Evolutionary conservation across 2,329 filamentous ascomycete genomes (phyloP), one percentile per base, ranked within the genome.

Genomic region (Phialemonium atrogriseum): DNA sequence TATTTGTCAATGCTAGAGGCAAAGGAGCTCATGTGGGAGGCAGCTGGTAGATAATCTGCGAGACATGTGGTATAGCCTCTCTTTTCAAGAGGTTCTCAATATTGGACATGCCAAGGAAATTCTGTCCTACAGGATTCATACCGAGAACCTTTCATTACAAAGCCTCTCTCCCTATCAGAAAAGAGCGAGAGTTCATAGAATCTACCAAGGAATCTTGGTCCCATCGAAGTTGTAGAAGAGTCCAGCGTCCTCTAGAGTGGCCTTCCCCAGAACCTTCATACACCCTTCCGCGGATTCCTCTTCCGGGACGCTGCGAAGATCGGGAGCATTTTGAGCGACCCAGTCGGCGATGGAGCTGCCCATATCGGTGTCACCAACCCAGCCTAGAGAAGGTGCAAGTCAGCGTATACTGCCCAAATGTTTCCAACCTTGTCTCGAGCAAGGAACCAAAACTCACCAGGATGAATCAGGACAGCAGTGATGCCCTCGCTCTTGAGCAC

Each of bases 401-500:
- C 18, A 10, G 13, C 5, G 5, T 10, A 7, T 13, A 14, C 10
- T 9, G 12, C 14, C 12, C 10, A 13, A 10, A 26, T 9, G 24
- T 10, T 9, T 10, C n/a, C n/a, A 9, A 26, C 9, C 24, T 8
- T 9, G 9, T 10, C 9, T 26, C 7, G n/a, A 15, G 10, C 24
- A 15, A 15, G 7, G 10, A 7, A 14, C 5, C 10, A 14, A 6
- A 6, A 21, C 39, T 12, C 38, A 45, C 43, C 44, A 22, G 44
- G 44, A 27, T 47, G 41, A 19, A 45, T 25, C 13, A 45, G 20
- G 17, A 38, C 34, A 15, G 32, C 39, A n/a, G 40, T 40, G 16
- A 46, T 42, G 1, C 39, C 41, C 8, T 46, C 42, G n/a, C 14
- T 15, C 34, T 46, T 48, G 19, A 48, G 31, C 7, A 30, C 25